phyloP scores from a whole-genome alignment of 176 grass and related monocot species.

The Phragmites australis region DNA sequence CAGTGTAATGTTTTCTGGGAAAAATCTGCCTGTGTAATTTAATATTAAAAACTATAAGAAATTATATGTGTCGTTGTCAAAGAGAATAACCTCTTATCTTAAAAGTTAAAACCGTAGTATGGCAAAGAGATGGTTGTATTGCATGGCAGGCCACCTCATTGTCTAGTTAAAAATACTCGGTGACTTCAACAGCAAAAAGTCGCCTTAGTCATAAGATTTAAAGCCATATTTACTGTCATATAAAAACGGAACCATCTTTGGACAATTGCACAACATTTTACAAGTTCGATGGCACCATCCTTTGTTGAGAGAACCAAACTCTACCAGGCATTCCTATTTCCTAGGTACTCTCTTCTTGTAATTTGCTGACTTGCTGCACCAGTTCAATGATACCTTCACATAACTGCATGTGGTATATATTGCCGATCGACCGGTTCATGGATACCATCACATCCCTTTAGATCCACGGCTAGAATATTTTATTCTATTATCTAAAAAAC shows the following conservation, averaged over 20 bases:
- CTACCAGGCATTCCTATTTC: conserved; percentile 26
- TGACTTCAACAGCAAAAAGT: background rate
- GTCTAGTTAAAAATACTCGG: background rate
- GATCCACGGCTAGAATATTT: too few relatives aligned
- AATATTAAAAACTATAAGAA: background rate
- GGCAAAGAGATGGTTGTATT: background rate
- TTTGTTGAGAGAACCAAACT: background rate
- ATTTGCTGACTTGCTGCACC: background rate
- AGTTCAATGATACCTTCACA: conserved; percentile 8
- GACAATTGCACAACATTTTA: background rate
- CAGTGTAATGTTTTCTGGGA: too few relatives aligned
- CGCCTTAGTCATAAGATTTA: background rate
- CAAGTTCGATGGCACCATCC: background rate
- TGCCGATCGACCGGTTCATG: too few relatives aligned
- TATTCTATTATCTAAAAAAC: too few relatives aligned
- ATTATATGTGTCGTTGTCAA: background rate
- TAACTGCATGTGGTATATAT: background rate
- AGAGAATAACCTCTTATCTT: too few relatives aligned
- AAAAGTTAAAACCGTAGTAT: too few relatives aligned
- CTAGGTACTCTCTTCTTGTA: conserved; percentile 14
- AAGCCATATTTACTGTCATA: background rate
- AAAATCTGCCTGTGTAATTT: too few relatives aligned
- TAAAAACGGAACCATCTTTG: background rate
- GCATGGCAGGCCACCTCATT: background rate
- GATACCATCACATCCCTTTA: too few relatives aligned